A percentile compares a stretch with the other conserved stretches of the same genome.
Conservation (phyloP, 2,329 filamentous ascomycete genomes). For the Clonostachys sp. region DNA sequence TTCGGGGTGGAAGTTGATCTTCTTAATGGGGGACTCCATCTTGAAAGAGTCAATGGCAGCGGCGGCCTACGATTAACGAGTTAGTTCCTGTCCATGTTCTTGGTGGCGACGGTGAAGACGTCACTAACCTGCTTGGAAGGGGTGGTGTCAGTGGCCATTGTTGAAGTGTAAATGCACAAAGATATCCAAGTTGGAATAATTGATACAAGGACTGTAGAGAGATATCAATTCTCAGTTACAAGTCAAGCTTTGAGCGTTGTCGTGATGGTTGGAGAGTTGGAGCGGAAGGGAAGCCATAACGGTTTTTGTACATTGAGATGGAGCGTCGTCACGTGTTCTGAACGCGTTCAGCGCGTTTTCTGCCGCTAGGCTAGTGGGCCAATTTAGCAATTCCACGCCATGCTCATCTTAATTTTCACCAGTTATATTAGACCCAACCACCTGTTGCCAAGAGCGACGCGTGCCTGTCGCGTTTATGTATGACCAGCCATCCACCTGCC, state of each 20-base stretch:
- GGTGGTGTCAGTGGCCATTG: slow-evolving; percentile 73
- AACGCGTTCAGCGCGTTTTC: slow-evolving; percentile 8
- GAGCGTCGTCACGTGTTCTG: slow-evolving; percentile 30
- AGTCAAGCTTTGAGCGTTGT: slow-evolving; percentile 5
- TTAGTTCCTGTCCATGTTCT: slow-evolving; percentile 18
- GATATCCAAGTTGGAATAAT: not conserved
- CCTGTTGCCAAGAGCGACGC: too few relatives aligned
- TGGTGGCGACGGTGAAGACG: slow-evolving; percentile 10
- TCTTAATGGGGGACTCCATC: slow-evolving; percentile 91
- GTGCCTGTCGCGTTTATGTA: too few relatives aligned
- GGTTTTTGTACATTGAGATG: slow-evolving; percentile 27
- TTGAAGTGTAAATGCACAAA: slow-evolving; percentile 5
- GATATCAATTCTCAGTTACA: not conserved
- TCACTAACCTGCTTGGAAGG: slow-evolving; percentile 53
- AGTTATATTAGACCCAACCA: too few relatives aligned
- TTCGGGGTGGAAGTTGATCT: slow-evolving; percentile 69
- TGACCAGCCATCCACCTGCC: too few relatives aligned
- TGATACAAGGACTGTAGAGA: slow-evolving; percentile 2
- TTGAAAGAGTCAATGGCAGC: slow-evolving; percentile 83
- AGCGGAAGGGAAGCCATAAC: slow-evolving; percentile 16
- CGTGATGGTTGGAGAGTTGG: slow-evolving; percentile 14
- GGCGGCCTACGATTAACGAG: slow-evolving; percentile 59
- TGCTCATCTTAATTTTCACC: too few relatives aligned
- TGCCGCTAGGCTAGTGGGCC: not conserved
- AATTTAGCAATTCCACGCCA: not conserved